Conservation (phyloP, 495 filamentous ascomycete species). For the Penicillium desertorum region DNA sequence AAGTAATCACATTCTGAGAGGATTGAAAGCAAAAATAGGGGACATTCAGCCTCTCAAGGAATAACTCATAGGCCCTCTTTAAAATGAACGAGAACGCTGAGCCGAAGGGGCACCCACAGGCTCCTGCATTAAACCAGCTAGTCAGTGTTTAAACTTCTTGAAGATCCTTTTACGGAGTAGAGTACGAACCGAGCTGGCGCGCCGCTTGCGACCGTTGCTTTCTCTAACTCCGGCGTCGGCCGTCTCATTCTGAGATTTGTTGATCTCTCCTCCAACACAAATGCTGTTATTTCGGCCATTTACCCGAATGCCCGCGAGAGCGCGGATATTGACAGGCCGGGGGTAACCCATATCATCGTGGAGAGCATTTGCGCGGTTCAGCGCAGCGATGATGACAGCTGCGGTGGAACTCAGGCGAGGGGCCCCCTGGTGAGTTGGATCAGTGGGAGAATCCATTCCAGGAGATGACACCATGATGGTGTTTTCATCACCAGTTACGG, state of each 20-base stretch:
- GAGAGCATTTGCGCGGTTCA: constrained; percentile 14
- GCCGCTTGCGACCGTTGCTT: background rate
- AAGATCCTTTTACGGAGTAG: background rate
- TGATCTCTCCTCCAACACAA: background rate
- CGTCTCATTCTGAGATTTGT: background rate
- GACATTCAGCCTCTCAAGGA: background rate
- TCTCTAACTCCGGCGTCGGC: background rate
- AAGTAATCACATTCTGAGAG: background rate
- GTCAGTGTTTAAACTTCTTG: background rate
- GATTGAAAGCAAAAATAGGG: background rate
- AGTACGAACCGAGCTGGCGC: constrained; percentile 10
- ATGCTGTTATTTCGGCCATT: constrained; percentile 3
- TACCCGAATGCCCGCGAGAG: constrained; percentile 1
- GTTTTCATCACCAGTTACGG: constrained; percentile 36
- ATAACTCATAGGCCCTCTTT: background rate
- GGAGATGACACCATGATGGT: constrained; percentile 28
- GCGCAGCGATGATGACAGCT: constrained; percentile 12
- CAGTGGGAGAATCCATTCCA: background rate
- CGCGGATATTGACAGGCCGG: background rate
- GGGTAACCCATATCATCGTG: constrained; percentile 8
- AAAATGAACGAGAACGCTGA: background rate
- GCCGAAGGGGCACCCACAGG: background rate
- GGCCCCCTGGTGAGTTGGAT: background rate
- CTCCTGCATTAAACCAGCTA: background rate
- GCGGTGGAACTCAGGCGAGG: constrained; percentile 1